Evolutionary conservation across 129 eudicot species (phyloP).

Genomic region (Flaveria brownii): DNA sequence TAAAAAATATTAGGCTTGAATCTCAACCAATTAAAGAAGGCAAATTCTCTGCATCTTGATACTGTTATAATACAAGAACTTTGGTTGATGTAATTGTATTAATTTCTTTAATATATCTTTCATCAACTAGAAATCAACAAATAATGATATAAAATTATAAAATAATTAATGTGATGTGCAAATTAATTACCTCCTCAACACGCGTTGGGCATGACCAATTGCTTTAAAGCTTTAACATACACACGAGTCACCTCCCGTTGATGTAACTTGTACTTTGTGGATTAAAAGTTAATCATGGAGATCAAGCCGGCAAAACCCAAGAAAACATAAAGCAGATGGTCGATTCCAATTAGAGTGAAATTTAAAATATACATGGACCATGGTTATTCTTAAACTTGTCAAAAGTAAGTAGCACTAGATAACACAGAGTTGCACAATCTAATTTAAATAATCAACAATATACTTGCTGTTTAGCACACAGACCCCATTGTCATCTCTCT

Average conservation of each 20-base stretch:
- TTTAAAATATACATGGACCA: slow-evolving; percentile 27
- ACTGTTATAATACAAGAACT: too few relatives aligned
- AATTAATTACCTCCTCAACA: background rate
- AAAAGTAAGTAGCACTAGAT: slow-evolving; percentile 29
- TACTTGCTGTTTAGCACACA: slow-evolving; percentile 21
- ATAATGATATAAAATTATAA: too few relatives aligned
- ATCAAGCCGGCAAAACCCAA: slow-evolving; percentile 6
- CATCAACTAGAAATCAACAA: too few relatives aligned
- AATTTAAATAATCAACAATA: slow-evolving; percentile 22
- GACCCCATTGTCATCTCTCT: slow-evolving; percentile 18
- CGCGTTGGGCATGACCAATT: background rate
- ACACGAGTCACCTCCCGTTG: background rate
- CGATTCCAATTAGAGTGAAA: slow-evolving; percentile 27
- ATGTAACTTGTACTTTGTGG: slow-evolving; percentile 1
- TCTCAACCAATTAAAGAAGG: too few relatives aligned
- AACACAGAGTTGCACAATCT: slow-evolving; percentile 35
- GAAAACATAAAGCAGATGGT: slow-evolving; percentile 14
- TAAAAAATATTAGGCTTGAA: too few relatives aligned
- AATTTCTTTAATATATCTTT: too few relatives aligned
- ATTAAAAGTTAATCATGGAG: background rate
- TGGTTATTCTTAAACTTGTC: slow-evolving; percentile 29
- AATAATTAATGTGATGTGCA: too few relatives aligned
- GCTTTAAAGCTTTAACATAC: background rate
- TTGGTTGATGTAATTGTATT: too few relatives aligned
- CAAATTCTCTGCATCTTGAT: too few relatives aligned